Base-by-base conservation (phyloP, 768 basidiomycete genomes). In the Cantharellus cinnabarinus region DNA sequence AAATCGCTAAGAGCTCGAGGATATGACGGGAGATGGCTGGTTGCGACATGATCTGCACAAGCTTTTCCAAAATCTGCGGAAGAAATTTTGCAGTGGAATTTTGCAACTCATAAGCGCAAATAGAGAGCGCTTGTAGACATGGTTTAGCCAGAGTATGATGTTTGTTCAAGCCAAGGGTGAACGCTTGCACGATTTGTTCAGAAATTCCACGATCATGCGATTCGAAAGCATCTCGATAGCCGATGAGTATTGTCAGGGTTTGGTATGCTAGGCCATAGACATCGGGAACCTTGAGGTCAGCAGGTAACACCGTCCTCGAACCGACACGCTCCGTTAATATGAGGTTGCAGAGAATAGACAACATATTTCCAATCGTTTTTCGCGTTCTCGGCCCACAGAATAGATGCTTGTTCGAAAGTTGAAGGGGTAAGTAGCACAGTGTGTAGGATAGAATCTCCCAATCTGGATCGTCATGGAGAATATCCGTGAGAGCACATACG, bases 391-490 rank as follows among this genome's bases (percentile, higher is more conserved):
- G 88, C 1, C 95, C 95, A 66, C 93, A 95, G 69, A 95, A 93
- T 57, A 97, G 75, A 65, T 98, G 90, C 69, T 97, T 98, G 76
- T 98, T 98, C 60, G 86, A 75, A 5, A 98, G 76, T 67, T 98
- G 91, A 4, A 81, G 75, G 1, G 95, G 93, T 0, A 99, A 76
- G 71, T 94, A 86, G 66, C 86, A 89, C 3, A 99, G 75, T 3
- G 91, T 74, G 66, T 95, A 98, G 2, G 90, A 89, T 5, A 95
- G 75, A 44, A 98, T 74, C 60, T 98, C 95, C 93, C 94, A 98
- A 62, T 82, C 87, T 52, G 74, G 77, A 65, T 91, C 90, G 48
- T 74, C 74, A 60, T 82, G 78, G 44, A 98, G 69, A 61, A 95
- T 75, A 2, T 71, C 72, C 57, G 80, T 71, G 52, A 98, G 64